Conservation (phyloP, 345 rosid genomes). For the Boechera stricta region DNA sequence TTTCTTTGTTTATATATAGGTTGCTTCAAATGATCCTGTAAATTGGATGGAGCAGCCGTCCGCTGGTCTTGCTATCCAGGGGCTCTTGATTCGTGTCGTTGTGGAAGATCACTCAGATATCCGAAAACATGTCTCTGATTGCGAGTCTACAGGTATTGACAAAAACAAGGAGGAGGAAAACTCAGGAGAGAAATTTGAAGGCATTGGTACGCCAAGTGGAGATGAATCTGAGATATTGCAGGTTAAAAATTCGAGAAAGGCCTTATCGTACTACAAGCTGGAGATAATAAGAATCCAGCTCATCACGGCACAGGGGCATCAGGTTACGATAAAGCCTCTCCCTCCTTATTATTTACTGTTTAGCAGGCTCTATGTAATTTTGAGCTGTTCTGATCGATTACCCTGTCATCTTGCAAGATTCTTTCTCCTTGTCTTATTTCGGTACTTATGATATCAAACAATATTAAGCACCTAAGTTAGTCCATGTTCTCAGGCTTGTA, state of each 20-base stretch:
- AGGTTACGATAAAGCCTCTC: slow-evolving; percentile 51
- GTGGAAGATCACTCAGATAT: slow-evolving; percentile 71
- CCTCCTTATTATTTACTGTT: slow-evolving; percentile 5
- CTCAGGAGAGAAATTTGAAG: slow-evolving; percentile 49
- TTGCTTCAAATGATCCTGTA: slow-evolving; percentile 68
- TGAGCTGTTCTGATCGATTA: not conserved
- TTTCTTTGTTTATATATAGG: slow-evolving; percentile 50
- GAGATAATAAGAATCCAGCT: slow-evolving; percentile 80
- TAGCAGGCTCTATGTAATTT: not conserved
- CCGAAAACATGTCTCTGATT: slow-evolving; percentile 57
- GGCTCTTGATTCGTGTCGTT: slow-evolving; percentile 71
- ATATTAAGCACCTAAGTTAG: not conserved
- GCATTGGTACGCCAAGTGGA: slow-evolving; percentile 44
- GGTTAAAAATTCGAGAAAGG: slow-evolving; percentile 50
- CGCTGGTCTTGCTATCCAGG: slow-evolving; percentile 84
- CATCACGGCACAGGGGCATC: slow-evolving; percentile 73
- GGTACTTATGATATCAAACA: slow-evolving; percentile 19
- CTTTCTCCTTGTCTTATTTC: not conserved
- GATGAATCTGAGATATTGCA: slow-evolving; percentile 48
- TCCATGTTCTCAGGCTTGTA: not conserved
- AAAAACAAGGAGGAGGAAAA: slow-evolving; percentile 46
- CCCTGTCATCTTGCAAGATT: not conserved
- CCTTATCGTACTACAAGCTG: slow-evolving; percentile 74
- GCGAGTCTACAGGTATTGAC: slow-evolving; percentile 37
- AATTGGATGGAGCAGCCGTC: slow-evolving; percentile 89